Evolutionary conservation across 164 flowering plant species (phyloP), one percentile per base, ranked within the genome.

Genomic region (Vitis riparia): DNA sequence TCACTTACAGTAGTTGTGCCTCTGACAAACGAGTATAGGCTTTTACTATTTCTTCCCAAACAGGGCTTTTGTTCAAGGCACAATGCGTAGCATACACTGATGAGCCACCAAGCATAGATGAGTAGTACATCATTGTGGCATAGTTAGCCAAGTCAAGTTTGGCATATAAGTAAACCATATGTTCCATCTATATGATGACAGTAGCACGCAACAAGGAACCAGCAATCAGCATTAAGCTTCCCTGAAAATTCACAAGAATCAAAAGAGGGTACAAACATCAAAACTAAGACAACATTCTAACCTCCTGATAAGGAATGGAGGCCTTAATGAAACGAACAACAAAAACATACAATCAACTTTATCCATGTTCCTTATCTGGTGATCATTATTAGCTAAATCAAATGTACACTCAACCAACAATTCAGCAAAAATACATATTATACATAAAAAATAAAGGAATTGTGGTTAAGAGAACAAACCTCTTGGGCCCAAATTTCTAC

Each of bases 81-180:
- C 80, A 70, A 6, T 84, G 74, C 2, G 90, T 90, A 47, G 83
- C 91, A 76, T 84, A 89, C 10, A 89, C 91, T 9, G 91, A 89
- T 6, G 93, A 78, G 10, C 91, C 91, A 56, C 91, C 88, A 16
- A 89, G 48, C 72, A 77, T 67, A 1, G 91, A 86, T 1, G 87
- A 82, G 37, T 68, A 49, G 62, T 78, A 78, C 8, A 56, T 44
- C 3, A 32, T 32, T 3, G 70, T 37, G 1, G 72, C 9, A 60
- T 83, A 88, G 59, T 81, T 71, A 78, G 81, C 58, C 75, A 85
- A 3, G 9, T 89, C 90, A 63, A 80, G 85, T 62, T 88, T 88
- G 49, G 90, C 85, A 9, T 83, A 60, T 77, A 82, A 86, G 49
- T 71, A 82, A 9, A 71, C 74, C 87, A 82, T 74, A 51, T 81